These are phyloP conservation scores for Mortierella claussenii DNA, from an alignment of 192 early-diverging fungal species.

Conservation along the genomic window DNA sequence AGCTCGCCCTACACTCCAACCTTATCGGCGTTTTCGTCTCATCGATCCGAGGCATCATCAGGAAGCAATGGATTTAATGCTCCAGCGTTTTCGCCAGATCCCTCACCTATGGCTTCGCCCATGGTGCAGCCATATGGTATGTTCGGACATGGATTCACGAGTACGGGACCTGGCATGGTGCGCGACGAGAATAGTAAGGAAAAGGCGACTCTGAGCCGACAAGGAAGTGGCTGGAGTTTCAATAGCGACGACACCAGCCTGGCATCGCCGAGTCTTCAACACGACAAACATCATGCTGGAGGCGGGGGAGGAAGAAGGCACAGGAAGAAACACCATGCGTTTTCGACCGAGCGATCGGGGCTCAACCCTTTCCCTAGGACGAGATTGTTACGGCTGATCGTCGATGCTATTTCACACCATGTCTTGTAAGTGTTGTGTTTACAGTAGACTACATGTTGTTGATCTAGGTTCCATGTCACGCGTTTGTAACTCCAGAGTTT, in stretches of 20 bases:
- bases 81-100: conserved; percentile 28
- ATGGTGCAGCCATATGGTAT: background rate
- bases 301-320: conserved; percentile 20
- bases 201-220: conserved; percentile 28
- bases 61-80: background rate
- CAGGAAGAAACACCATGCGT: conserved; percentile 27
- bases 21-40: conserved; percentile 14
- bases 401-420: conserved; percentile 66
- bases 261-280: conserved; percentile 25
- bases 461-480: too few relatives aligned
- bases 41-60: background rate
- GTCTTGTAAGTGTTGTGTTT: too few relatives aligned
- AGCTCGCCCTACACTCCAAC: conserved; percentile 28
- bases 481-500: too few relatives aligned
- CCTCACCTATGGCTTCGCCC: conserved; percentile 31
- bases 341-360: conserved; percentile 21
- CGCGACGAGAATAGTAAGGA: conserved; percentile 4
- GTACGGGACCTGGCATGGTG: background rate
- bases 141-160: conserved; percentile 11
- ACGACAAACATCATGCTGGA: conserved; percentile 19
- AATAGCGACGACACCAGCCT: conserved; percentile 45
- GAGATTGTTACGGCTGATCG: conserved; percentile 58
- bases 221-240: conserved; percentile 48
- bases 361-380: conserved; percentile 54
- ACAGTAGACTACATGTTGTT: too few relatives aligned